Conservation (phyloP, 495 filamentous ascomycete species). For the Paragyromitra xinjiangensis region DNA sequence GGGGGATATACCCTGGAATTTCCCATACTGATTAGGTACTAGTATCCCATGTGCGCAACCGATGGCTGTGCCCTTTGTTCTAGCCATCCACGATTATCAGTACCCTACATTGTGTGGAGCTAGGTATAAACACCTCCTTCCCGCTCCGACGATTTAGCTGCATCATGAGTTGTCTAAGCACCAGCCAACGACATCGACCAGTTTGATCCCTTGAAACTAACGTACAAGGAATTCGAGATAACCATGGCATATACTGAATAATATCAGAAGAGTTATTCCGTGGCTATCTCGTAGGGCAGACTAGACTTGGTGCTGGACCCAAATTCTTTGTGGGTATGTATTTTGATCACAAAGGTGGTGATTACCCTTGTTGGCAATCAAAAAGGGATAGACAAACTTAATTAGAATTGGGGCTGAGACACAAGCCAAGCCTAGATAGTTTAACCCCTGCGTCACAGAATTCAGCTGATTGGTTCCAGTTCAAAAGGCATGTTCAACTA, state of each 20-base stretch:
- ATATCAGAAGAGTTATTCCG: background rate
- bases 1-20: background rate
- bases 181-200: background rate
- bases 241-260: background rate
- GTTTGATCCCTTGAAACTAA: background rate
- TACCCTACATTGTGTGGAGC: background rate
- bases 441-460: background rate
- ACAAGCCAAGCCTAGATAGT: background rate
- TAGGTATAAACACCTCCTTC: background rate
- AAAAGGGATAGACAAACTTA: background rate
- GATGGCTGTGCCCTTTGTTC: conserved; percentile 2
- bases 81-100: background rate
- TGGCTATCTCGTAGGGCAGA: background rate
- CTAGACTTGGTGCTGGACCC: background rate
- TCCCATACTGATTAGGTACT: background rate
- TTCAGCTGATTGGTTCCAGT: background rate
- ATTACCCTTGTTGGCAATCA: background rate
- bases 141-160: background rate
- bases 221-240: background rate
- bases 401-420: conserved; percentile 1
- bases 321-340: background rate
- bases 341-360: background rate
- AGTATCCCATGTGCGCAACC: background rate
- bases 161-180: background rate
- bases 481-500: background rate